A percentile compares a stretch with the other conserved stretches of the same genome.
phyloP scores from a whole-genome alignment of 305 asterid species.

The Fraxinus floribunda region DNA sequence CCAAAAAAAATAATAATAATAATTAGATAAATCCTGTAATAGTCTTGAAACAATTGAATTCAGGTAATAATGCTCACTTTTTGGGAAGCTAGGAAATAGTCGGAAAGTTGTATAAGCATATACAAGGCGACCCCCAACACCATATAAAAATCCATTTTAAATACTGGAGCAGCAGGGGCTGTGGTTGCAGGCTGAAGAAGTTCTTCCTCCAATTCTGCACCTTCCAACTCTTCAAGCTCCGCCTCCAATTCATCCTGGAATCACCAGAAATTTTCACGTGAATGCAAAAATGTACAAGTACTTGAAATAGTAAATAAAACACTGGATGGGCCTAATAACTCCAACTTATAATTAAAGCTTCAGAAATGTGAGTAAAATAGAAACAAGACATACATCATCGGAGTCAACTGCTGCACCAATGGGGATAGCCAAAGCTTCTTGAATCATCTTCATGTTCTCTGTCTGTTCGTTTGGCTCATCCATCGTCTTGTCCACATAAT shows the following conservation, averaged over 20 bases:
- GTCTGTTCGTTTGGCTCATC: constrained; percentile 71
- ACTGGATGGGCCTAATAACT: background rate
- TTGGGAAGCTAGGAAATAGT: too few relatives aligned
- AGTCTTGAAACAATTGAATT: too few relatives aligned
- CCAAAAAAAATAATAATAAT: too few relatives aligned
- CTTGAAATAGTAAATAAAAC: background rate
- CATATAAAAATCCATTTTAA: too few relatives aligned
- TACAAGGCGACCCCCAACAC: too few relatives aligned
- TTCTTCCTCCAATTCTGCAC: too few relatives aligned
- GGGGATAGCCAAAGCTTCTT: constrained; percentile 62
- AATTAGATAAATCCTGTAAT: too few relatives aligned
- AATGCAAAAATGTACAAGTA: background rate
- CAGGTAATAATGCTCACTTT: too few relatives aligned
- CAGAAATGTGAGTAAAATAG: background rate
- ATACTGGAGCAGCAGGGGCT: too few relatives aligned
- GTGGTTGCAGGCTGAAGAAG: too few relatives aligned
- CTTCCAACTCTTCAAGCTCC: too few relatives aligned
- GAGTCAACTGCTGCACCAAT: constrained; percentile 58
- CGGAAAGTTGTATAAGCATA: too few relatives aligned
- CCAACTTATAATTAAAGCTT: background rate
- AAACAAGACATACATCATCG: constrained; percentile 47
- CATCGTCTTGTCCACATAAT: constrained; percentile 75
- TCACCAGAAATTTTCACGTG: background rate
- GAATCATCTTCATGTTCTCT: constrained; percentile 69
- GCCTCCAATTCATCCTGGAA: background rate